These are phyloP conservation scores for Phytophthora tentaculata DNA, from an alignment of 352 stramenopile species.

Conservation along the genomic window DNA sequence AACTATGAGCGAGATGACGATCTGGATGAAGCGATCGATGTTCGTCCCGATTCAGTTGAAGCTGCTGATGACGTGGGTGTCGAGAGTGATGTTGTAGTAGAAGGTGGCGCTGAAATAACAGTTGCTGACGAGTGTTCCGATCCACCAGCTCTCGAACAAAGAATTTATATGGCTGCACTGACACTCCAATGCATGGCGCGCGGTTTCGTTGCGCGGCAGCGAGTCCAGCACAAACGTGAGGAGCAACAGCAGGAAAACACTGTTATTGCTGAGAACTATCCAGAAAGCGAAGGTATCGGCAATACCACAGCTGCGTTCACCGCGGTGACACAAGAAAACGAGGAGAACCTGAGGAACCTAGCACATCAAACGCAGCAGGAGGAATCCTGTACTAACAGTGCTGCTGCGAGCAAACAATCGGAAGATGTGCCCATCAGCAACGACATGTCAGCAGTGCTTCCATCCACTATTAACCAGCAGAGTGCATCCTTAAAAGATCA, in stretches of 20 bases:
- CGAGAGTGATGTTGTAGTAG: background rate
- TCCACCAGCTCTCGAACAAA: background rate
- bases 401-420: too few relatives aligned
- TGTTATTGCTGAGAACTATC: background rate
- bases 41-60: background rate
- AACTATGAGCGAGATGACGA: background rate
- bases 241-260: conserved; percentile 7
- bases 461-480: conserved; percentile 2
- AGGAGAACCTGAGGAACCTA: background rate
- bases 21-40: background rate
- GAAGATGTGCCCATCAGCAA: conserved; percentile 3
- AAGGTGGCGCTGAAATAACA: background rate
- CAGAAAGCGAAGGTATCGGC: background rate
- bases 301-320: background rate
- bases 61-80: background rate
- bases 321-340: background rate
- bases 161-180: conserved; percentile 34
- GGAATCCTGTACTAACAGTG: too few relatives aligned
- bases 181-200: conserved; percentile 48
- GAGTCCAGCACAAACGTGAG: conserved; percentile 35
- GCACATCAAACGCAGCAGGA: conserved; percentile 1
- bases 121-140: background rate
- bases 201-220: conserved; percentile 39
- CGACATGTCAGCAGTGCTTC: background rate
- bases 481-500: background rate